A percentile compares a stretch with the other conserved stretches of the same genome.
Conservation (phyloP, 2,329 filamentous ascomycete species). For the Teratosphaeria destructans region DNA sequence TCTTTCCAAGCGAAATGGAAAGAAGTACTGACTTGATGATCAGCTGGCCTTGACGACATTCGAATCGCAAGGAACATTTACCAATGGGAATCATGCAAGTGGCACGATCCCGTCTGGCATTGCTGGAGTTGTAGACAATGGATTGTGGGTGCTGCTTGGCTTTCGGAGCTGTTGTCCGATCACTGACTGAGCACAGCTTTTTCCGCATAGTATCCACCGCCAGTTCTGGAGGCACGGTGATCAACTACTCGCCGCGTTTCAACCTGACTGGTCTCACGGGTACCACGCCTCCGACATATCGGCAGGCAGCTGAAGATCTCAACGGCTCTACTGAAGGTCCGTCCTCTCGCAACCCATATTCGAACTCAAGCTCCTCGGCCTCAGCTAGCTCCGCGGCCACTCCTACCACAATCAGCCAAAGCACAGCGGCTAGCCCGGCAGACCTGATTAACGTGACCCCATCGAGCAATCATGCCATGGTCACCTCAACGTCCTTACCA, state of each 20-base stretch:
- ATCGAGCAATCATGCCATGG: not conserved
- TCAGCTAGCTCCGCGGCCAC: not conserved
- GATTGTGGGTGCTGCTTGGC: slow-evolving; percentile 2
- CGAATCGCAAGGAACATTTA: not conserved
- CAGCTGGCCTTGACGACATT: slow-evolving; percentile 1
- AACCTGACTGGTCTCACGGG: slow-evolving; percentile 51
- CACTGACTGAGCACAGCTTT: slow-evolving; percentile 33
- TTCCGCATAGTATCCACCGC: slow-evolving; percentile 45
- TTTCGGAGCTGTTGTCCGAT: not conserved
- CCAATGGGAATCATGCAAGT: not conserved
- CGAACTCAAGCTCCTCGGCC: not conserved
- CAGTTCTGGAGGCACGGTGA: slow-evolving; percentile 40
- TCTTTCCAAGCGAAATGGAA: not conserved
- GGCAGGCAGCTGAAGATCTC: not conserved
- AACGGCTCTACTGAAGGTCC: slow-evolving; percentile 1
- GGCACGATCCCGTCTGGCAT: slow-evolving; percentile 2
- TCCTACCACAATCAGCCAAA: not conserved
- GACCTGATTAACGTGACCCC: not conserved
- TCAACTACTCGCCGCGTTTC: slow-evolving; percentile 51
- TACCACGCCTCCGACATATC: slow-evolving; percentile 8
- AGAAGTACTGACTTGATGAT: not conserved
- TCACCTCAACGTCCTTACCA: not conserved
- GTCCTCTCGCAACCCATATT: not conserved
- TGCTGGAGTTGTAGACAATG: not conserved
- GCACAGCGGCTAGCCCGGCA: not conserved